Conservation (phyloP, 2,329 filamentous ascomycete species). For the Calonectria honghensis region DNA sequence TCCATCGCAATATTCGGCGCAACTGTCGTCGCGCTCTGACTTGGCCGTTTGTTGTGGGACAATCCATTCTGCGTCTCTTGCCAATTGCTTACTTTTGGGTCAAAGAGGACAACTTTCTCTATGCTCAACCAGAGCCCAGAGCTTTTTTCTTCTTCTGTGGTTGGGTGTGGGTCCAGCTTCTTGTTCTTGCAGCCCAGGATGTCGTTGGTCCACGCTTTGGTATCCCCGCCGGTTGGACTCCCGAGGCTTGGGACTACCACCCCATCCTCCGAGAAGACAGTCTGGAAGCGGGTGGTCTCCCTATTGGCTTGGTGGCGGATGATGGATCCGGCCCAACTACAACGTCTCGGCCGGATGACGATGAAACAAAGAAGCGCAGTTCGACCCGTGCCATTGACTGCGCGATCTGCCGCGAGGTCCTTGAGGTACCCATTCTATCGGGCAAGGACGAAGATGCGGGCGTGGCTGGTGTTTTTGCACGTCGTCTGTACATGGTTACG, state of each 20-base stretch:
- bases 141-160: slow-evolving; percentile 77
- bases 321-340: slow-evolving; percentile 49
- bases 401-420: slow-evolving; percentile 93
- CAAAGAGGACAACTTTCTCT: slow-evolving; percentile 86
- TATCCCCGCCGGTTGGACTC: slow-evolving; percentile 80
- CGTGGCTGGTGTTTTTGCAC: slow-evolving; percentile 82
- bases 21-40: slow-evolving; percentile 94
- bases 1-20: slow-evolving; percentile 90
- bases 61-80: slow-evolving; percentile 84
- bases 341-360: slow-evolving; percentile 57
- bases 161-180: slow-evolving; percentile 93
- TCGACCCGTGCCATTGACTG: slow-evolving; percentile 83
- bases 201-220: slow-evolving; percentile 92
- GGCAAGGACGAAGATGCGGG: slow-evolving; percentile 73
- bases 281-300: slow-evolving; percentile 85
- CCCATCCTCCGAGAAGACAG: slow-evolving; percentile 89
- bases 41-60: slow-evolving; percentile 92
- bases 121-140: slow-evolving; percentile 80
- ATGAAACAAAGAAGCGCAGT: slow-evolving; percentile 58
- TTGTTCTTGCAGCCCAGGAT: slow-evolving; percentile 86
- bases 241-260: slow-evolving; percentile 95
- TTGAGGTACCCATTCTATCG: slow-evolving; percentile 89
- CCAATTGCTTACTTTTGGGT: slow-evolving; percentile 93
- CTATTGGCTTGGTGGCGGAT: slow-evolving; percentile 79
- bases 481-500: slow-evolving; percentile 96